Conservation (phyloP, 352 stramenopile genomes). For the Globisporangium irregulare region DNA sequence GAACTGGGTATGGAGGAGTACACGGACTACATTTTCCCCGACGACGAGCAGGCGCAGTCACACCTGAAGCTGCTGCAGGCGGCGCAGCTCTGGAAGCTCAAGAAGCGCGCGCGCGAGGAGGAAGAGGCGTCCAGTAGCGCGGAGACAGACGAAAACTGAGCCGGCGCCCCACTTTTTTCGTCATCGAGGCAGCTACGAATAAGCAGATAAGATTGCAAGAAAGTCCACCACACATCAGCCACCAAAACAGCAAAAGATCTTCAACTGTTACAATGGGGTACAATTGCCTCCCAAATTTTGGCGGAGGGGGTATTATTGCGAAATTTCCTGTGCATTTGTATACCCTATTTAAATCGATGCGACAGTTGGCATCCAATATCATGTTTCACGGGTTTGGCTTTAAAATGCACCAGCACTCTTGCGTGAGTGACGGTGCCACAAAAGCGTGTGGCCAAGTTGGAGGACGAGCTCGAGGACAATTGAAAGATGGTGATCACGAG, state of each 20-base stretch:
- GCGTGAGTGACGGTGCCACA: not conserved
- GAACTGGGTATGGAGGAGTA: conserved; percentile 96
- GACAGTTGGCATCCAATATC: conserved; percentile 1
- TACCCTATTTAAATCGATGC: conserved; percentile 1
- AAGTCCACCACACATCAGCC: not conserved
- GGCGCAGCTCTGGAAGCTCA: conserved; percentile 96
- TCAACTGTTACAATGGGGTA: conserved; percentile 10
- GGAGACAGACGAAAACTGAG: conserved; percentile 10
- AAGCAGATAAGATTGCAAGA: not conserved
- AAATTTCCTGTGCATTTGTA: not conserved
- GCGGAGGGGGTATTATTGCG: not conserved
- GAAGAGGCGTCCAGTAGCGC: conserved; percentile 11
- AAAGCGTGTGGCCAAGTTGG: not conserved
- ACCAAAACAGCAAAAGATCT: not conserved
- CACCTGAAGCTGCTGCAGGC: conserved; percentile 98
- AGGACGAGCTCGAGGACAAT: not conserved
- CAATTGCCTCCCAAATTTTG: not conserved
- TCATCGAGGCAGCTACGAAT: not conserved
- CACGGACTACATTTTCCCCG: conserved; percentile 99
- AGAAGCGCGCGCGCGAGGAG: conserved; percentile 64
- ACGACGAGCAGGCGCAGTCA: conserved; percentile 94
- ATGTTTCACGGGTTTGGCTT: not conserved
- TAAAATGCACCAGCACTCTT: not conserved
- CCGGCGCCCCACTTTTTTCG: not conserved
- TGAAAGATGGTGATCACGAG: conserved; percentile 6